phyloP scores from a whole-genome alignment of 2,329 filamentous ascomycete species.

The Penicillium sp. region DNA sequence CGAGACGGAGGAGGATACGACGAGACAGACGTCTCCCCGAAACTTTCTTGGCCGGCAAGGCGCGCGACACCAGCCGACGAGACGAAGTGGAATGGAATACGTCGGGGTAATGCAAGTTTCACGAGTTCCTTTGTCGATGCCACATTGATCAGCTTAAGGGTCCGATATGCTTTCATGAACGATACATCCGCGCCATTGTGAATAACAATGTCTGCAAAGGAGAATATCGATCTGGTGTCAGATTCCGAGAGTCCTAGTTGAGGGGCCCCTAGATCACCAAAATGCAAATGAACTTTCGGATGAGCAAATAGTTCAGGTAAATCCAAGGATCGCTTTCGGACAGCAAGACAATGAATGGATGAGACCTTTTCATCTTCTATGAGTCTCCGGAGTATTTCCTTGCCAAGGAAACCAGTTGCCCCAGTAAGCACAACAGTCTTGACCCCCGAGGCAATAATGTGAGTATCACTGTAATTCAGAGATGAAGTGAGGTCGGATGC shows the following conservation, averaged over 20 bases:
- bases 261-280: slow-evolving; percentile 16
- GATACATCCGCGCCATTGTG: slow-evolving; percentile 31
- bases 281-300: slow-evolving; percentile 16
- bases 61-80: slow-evolving; percentile 26
- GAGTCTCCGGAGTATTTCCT: slow-evolving; percentile 17
- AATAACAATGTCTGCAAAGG: slow-evolving; percentile 23
- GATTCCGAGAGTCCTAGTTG: slow-evolving; percentile 16
- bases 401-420: slow-evolving; percentile 23
- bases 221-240: slow-evolving; percentile 18
- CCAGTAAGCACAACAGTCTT: slow-evolving; percentile 18
- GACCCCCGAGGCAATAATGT: not conserved
- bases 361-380: slow-evolving; percentile 12
- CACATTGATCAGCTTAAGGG: slow-evolving; percentile 30
- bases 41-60: slow-evolving; percentile 13
- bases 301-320: slow-evolving; percentile 15
- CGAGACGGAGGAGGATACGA: slow-evolving; percentile 26
- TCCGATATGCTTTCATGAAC: slow-evolving; percentile 34
- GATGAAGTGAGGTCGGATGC: not conserved
- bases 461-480: not conserved
- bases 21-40: slow-evolving; percentile 18
- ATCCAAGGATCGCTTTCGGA: slow-evolving; percentile 5
- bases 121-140: slow-evolving; percentile 28
- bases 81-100: slow-evolving; percentile 34
- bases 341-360: slow-evolving; percentile 19
- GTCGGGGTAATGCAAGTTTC: slow-evolving; percentile 22